These are phyloP conservation scores for Gremmenia infestans DNA, from an alignment of 2,329 filamentous ascomycete species.

Conservation along the genomic window DNA sequence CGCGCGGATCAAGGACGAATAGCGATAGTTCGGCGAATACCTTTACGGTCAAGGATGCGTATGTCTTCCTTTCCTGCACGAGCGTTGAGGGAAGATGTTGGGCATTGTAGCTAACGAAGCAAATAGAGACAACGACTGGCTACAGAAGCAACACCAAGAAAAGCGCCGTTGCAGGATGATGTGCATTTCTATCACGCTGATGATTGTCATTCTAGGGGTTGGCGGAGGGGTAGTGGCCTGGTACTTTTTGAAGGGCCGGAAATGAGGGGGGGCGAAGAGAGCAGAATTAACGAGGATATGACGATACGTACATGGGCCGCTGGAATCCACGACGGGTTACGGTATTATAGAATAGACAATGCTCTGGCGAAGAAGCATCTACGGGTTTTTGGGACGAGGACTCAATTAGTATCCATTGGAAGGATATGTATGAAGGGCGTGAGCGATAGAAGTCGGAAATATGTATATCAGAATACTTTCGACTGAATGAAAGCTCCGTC, in stretches of 20 bases:
- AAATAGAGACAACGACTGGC: conserved; percentile 29
- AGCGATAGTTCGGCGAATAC: conserved; percentile 14
- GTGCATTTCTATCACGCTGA: conserved; percentile 20
- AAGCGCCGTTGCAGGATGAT: conserved; percentile 25
- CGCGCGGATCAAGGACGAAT: conserved; percentile 2
- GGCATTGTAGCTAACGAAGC: background rate
- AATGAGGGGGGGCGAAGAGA: background rate
- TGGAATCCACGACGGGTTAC: background rate
- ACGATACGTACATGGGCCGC: background rate
- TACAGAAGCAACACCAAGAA: conserved; percentile 29
- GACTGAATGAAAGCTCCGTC: no score
- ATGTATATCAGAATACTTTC: no score
- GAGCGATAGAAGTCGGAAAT: no score
- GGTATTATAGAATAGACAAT: background rate
- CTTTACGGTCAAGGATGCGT: conserved; percentile 15
- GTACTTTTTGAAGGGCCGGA: conserved; percentile 20
- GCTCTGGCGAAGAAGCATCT: background rate
- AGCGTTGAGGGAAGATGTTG: background rate
- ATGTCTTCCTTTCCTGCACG: background rate
- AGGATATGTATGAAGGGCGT: background rate
- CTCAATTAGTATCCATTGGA: background rate
- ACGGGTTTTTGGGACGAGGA: background rate
- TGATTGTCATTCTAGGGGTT: conserved; percentile 20
- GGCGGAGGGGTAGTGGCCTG: conserved; percentile 24
- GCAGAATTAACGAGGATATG: background rate